These are phyloP conservation scores for Aspergillus thermomutatus DNA, from an alignment of 2,329 filamentous ascomycete genomes.

Conservation along the genomic window DNA sequence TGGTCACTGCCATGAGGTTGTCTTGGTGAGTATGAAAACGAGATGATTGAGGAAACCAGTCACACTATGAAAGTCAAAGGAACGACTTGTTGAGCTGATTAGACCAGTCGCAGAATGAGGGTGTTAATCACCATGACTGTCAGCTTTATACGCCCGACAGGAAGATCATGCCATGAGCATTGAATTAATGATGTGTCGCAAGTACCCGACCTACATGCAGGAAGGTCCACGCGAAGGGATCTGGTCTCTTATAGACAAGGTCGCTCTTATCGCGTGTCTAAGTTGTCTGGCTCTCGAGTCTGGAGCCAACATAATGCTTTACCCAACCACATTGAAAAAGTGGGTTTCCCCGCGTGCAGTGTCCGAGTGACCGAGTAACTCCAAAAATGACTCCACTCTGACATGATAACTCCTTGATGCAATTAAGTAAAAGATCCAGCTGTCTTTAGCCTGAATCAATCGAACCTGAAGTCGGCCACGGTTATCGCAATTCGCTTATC, in stretches of 20 bases:
- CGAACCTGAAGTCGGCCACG: not conserved
- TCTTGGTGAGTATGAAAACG: not conserved
- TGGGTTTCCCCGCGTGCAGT: slow-evolving; percentile 2
- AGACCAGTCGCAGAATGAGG: not conserved
- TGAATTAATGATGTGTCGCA: not conserved
- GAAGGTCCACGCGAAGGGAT: slow-evolving; percentile 9
- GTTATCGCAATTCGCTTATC: not conserved
- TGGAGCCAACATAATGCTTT: not conserved
- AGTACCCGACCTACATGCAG: not conserved
- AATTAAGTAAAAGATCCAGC: not conserved
- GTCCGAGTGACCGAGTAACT: not conserved
- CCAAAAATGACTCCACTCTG: not conserved
- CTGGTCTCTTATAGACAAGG: not conserved
- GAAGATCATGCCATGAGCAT: not conserved
- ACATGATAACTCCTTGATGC: not conserved
- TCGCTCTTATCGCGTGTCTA: not conserved
- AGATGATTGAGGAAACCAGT: not conserved
- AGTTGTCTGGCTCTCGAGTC: not conserved
- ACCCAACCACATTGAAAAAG: slow-evolving; percentile 2
- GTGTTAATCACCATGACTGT: not conserved
- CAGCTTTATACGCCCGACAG: not conserved
- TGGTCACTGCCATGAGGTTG: slow-evolving; percentile 10
- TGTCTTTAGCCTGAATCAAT: not conserved
- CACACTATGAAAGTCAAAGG: not conserved
- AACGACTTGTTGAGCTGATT: not conserved